Evolutionary conservation across 2,329 filamentous ascomycete genomes (phyloP).

Genomic region (Aureobasidium musti): DNA sequence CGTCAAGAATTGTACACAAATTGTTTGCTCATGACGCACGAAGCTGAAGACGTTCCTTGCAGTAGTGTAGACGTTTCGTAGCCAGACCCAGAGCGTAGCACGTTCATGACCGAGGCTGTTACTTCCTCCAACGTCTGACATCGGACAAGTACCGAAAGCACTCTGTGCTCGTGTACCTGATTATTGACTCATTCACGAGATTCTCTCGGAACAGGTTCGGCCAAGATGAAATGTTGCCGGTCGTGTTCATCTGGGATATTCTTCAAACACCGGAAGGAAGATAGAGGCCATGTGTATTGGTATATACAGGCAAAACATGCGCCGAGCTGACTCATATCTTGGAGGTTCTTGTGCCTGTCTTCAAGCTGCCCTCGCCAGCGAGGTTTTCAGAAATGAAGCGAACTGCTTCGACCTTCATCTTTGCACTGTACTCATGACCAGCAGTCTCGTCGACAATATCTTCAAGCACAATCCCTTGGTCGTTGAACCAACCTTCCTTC

Average conservation of each 20-base stretch:
- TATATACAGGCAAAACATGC: background rate
- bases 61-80: background rate
- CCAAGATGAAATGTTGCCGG: background rate
- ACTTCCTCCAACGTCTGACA: background rate
- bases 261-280: too few relatives aligned
- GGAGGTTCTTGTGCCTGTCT: slow-evolving; percentile 23
- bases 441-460: slow-evolving; percentile 68
- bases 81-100: background rate
- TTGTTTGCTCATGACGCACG: background rate
- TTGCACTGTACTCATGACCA: slow-evolving; percentile 67
- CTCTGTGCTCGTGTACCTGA: background rate
- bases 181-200: slow-evolving; percentile 24
- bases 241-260: too few relatives aligned
- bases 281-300: too few relatives aligned
- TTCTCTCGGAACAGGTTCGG: background rate
- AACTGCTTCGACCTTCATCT: slow-evolving; percentile 68
- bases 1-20: background rate
- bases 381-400: slow-evolving; percentile 59
- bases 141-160: slow-evolving; percentile 15
- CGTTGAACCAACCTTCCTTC: slow-evolving; percentile 55
- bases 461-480: slow-evolving; percentile 59
- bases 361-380: slow-evolving; percentile 33
- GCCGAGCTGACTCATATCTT: slow-evolving; percentile 17
- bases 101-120: slow-evolving; percentile 18
- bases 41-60: background rate